phyloP scores from a whole-genome alignment of 352 stramenopile species.

The Phytophthora megakarya region DNA sequence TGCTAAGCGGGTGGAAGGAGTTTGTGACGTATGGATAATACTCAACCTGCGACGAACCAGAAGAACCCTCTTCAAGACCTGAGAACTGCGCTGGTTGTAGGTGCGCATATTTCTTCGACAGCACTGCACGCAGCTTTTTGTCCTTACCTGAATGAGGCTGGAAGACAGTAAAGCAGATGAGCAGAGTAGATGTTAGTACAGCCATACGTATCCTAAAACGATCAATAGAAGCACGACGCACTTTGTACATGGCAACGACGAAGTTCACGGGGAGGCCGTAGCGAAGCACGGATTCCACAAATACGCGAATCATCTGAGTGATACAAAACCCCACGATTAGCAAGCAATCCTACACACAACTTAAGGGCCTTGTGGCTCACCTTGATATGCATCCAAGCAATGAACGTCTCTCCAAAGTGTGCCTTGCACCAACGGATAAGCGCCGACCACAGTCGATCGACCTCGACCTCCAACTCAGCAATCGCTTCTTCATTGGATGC shows the following conservation, averaged over 20 bases:
- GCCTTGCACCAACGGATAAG: slow-evolving; percentile 98
- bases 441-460: slow-evolving; percentile 94
- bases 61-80: slow-evolving; percentile 70
- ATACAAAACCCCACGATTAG: not conserved
- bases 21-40: slow-evolving; percentile 88
- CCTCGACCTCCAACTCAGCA: slow-evolving; percentile 85
- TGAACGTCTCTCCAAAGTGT: slow-evolving; percentile 98
- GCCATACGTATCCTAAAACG: not conserved
- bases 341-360: not conserved
- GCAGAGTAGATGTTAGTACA: not conserved
- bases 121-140: slow-evolving; percentile 79
- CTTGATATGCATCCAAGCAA: slow-evolving; percentile 99
- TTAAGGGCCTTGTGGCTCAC: slow-evolving; percentile 39
- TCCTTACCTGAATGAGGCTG: slow-evolving; percentile 81
- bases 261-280: slow-evolving; percentile 98
- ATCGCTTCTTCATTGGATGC: slow-evolving; percentile 90
- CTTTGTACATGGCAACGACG: slow-evolving; percentile 81
- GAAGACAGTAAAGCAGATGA: not conserved
- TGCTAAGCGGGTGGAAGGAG: slow-evolving; percentile 68
- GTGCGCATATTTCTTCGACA: slow-evolving; percentile 88
- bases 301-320: slow-evolving; percentile 91
- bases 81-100: slow-evolving; percentile 86
- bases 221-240: slow-evolving; percentile 35
- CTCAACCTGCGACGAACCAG: slow-evolving; percentile 62
- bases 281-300: slow-evolving; percentile 97